These are phyloP conservation scores for Pseudoperonospora humuli DNA, from an alignment of 352 stramenopile species.

Conservation along the genomic window DNA sequence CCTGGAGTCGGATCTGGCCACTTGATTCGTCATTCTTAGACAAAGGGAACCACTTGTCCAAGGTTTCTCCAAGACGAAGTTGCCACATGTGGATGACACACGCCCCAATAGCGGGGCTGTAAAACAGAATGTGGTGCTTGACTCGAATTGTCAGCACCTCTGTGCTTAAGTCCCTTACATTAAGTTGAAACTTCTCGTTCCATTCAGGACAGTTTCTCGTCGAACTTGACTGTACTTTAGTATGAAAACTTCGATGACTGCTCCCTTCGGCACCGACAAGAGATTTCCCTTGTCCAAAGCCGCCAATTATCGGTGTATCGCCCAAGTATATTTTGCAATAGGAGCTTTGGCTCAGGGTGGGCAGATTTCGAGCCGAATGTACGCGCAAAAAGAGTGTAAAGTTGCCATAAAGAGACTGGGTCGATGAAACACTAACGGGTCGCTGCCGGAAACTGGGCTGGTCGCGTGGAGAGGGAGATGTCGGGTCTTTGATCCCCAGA, in stretches of 20 bases:
- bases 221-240: slow-evolving; percentile 35
- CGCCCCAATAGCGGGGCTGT: slow-evolving; percentile 50
- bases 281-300: slow-evolving; percentile 21
- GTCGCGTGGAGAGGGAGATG: slow-evolving; percentile 4
- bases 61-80: slow-evolving; percentile 30
- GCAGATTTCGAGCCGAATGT: slow-evolving; percentile 47
- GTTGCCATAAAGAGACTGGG: slow-evolving; percentile 9
- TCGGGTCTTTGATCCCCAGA: slow-evolving; percentile 7
- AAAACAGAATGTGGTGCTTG: slow-evolving; percentile 61
- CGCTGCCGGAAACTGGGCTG: not conserved
- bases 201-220: slow-evolving; percentile 38
- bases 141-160: slow-evolving; percentile 65
- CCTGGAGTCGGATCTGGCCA: slow-evolving; percentile 48
- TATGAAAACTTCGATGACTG: slow-evolving; percentile 48
- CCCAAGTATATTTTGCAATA: slow-evolving; percentile 76
- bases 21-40: slow-evolving; percentile 33
- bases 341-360: slow-evolving; percentile 30
- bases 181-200: slow-evolving; percentile 74
- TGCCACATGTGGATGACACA: slow-evolving; percentile 51
- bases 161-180: slow-evolving; percentile 32
- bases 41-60: slow-evolving; percentile 55
- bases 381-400: slow-evolving; percentile 64
- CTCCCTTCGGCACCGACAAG: slow-evolving; percentile 6
- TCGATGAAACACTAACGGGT: slow-evolving; percentile 4
- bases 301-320: slow-evolving; percentile 37